These are phyloP conservation scores for Hypoxylon fuscum DNA, from an alignment of 495 filamentous ascomycete species.

Conservation along the genomic window DNA sequence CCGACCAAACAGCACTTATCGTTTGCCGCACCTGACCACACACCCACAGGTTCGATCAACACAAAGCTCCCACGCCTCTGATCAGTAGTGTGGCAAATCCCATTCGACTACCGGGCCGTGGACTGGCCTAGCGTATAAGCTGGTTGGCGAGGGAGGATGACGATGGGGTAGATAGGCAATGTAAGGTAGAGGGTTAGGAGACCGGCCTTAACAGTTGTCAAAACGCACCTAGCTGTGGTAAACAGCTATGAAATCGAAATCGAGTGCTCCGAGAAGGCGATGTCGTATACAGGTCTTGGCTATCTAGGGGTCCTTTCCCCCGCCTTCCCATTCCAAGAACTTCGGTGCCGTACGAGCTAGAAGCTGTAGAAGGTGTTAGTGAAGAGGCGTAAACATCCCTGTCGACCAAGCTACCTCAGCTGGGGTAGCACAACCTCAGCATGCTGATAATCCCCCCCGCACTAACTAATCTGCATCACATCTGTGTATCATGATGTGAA, in stretches of 20 bases:
- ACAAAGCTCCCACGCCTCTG: slow-evolving; percentile 20
- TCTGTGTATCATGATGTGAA: slow-evolving; percentile 27
- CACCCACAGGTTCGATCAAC: slow-evolving; percentile 23
- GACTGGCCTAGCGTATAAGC: slow-evolving; percentile 24
- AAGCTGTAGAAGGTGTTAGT: slow-evolving; percentile 25
- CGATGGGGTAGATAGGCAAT: slow-evolving; percentile 4
- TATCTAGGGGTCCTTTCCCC: background rate
- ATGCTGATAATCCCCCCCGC: slow-evolving; percentile 30
- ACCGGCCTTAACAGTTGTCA: slow-evolving; percentile 14
- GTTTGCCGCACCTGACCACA: slow-evolving; percentile 36
- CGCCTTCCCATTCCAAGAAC: background rate
- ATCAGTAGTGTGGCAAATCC: slow-evolving; percentile 31
- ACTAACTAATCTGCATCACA: slow-evolving; percentile 29
- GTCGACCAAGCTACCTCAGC: slow-evolving; percentile 9
- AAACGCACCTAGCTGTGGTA: background rate
- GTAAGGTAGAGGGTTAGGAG: background rate
- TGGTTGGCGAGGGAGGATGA: slow-evolving; percentile 19
- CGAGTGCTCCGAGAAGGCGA: background rate
- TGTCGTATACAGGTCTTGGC: background rate
- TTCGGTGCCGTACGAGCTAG: background rate
- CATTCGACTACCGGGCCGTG: slow-evolving; percentile 16
- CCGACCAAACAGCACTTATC: slow-evolving; percentile 40
- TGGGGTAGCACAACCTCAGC: slow-evolving; percentile 30
- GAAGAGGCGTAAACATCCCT: slow-evolving; percentile 22
- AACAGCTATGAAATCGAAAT: background rate